Percentiles rank a stretch among this genome's conserved stretches.
phyloP scores from a whole-genome alignment of 2,329 filamentous ascomycete genomes.

The Ascochyta viciae-villosae region DNA sequence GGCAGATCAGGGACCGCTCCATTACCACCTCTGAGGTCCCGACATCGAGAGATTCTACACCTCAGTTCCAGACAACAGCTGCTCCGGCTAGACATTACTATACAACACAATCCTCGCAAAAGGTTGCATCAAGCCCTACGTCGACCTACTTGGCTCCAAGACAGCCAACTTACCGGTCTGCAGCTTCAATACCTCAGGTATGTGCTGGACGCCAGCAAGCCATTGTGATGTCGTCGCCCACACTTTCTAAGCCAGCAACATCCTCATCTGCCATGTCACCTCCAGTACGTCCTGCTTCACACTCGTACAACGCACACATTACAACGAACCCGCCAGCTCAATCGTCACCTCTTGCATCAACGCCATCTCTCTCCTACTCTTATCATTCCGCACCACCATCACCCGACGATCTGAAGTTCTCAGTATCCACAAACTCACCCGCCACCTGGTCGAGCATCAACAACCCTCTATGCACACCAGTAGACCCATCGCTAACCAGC shows the following conservation, averaged over 20 bases:
- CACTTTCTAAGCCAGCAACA: background rate
- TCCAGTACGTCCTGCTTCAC: background rate
- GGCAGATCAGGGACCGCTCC: slow-evolving; percentile 15
- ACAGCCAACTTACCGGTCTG: background rate
- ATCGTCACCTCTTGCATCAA: background rate
- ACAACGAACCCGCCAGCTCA: slow-evolving; percentile 1
- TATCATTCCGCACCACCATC: background rate
- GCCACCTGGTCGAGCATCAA: background rate
- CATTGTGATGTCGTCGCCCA: background rate
- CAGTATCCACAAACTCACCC: background rate
- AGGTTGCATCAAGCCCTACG: background rate
- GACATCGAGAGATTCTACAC: slow-evolving; percentile 15
- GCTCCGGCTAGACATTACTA: slow-evolving; percentile 7
- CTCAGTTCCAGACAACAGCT: slow-evolving; percentile 6
- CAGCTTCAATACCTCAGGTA: background rate
- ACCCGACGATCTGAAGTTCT: background rate
- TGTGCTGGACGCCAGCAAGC: background rate
- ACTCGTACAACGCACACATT: background rate
- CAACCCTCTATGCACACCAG: background rate
- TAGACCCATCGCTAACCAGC: background rate
- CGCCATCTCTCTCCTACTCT: background rate
- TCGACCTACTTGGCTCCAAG: background rate
- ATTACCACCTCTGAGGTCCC: slow-evolving; percentile 9
- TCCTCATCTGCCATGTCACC: background rate
- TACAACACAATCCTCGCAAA: background rate